A percentile compares a stretch with the other conserved stretches of the same genome.
phyloP scores from a whole-genome alignment of 495 filamentous ascomycete species.

The Ascodesmis nigricans region DNA sequence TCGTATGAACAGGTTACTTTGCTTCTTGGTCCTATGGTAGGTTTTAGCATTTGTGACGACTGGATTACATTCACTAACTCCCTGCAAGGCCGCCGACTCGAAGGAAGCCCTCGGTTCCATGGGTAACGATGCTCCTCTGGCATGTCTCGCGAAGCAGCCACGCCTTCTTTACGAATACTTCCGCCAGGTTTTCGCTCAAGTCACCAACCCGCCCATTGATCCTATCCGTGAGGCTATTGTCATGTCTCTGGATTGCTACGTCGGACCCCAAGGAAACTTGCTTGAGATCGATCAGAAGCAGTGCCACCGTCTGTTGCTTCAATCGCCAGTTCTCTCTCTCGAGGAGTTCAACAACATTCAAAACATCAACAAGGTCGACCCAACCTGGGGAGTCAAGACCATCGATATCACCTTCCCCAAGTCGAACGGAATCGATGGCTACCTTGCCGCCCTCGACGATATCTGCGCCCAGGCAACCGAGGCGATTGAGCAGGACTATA shows the following conservation, averaged over 20 bases:
- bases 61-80: too few relatives aligned
- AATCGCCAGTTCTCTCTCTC: constrained; percentile 78
- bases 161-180: constrained; percentile 95
- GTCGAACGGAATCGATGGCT: constrained; percentile 60
- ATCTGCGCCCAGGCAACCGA: constrained; percentile 76
- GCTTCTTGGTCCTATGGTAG: constrained; percentile 70
- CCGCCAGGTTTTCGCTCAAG: constrained; percentile 94
- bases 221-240: constrained; percentile 96
- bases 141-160: constrained; percentile 72
- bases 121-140: constrained; percentile 94
- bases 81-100: constrained; percentile 84
- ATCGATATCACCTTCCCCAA: constrained; percentile 97
- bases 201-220: constrained; percentile 97
- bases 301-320: constrained; percentile 66
- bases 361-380: constrained; percentile 51
- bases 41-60: constrained; percentile 2
- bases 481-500: constrained; percentile 65
- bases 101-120: constrained; percentile 99
- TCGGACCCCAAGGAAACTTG: constrained; percentile 92
- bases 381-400: constrained; percentile 72
- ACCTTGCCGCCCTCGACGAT: constrained; percentile 67
- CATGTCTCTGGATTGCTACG: constrained; percentile 96
- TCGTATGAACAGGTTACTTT: constrained; percentile 93
- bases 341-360: constrained; percentile 79
- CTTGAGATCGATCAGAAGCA: constrained; percentile 85